A percentile compares a stretch with the other conserved stretches of the same genome.
These are phyloP conservation scores for Eutypella sp. DNA, from an alignment of 2,329 filamentous ascomycete species.

Conservation along the genomic window DNA sequence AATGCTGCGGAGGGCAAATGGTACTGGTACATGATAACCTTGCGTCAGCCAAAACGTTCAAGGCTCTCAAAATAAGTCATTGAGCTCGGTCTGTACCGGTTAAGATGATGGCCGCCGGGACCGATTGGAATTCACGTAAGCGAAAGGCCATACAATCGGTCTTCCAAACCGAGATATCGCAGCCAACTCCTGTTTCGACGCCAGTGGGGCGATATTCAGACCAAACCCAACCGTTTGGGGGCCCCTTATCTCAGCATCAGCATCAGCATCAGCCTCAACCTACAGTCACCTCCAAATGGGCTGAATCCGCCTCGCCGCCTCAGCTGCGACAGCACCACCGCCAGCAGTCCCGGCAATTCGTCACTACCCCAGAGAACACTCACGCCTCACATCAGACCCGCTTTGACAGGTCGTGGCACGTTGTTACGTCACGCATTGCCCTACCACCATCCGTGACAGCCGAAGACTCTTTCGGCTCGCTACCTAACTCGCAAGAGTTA, in stretches of 20 bases:
- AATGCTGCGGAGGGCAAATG: not conserved
- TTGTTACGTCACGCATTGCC: slow-evolving; percentile 52
- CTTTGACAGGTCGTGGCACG: slow-evolving; percentile 59
- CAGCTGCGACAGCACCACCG: slow-evolving; percentile 14
- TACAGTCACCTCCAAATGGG: slow-evolving; percentile 15
- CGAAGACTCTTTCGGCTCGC: slow-evolving; percentile 49
- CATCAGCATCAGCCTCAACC: slow-evolving; percentile 2
- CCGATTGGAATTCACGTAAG: slow-evolving; percentile 42
- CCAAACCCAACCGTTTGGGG: slow-evolving; percentile 43
- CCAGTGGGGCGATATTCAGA: slow-evolving; percentile 34
- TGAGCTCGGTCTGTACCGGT: slow-evolving; percentile 2
- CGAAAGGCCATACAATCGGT: slow-evolving; percentile 51
- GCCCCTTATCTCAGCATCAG: slow-evolving; percentile 22
- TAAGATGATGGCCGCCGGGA: slow-evolving; percentile 29
- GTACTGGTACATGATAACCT: not conserved
- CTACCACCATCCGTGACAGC: slow-evolving; percentile 51
- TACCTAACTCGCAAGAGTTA: slow-evolving; percentile 37
- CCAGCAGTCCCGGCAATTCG: slow-evolving; percentile 10
- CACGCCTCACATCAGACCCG: slow-evolving; percentile 46
- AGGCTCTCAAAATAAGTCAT: not conserved
- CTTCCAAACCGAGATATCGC: slow-evolving; percentile 47
- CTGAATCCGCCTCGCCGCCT: slow-evolving; percentile 14
- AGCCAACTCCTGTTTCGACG: slow-evolving; percentile 41
- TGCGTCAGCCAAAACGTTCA: not conserved
- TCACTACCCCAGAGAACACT: slow-evolving; percentile 18